Conservation (phyloP, 495 filamentous ascomycete species). For the Xanthoparmelia taractica region DNA sequence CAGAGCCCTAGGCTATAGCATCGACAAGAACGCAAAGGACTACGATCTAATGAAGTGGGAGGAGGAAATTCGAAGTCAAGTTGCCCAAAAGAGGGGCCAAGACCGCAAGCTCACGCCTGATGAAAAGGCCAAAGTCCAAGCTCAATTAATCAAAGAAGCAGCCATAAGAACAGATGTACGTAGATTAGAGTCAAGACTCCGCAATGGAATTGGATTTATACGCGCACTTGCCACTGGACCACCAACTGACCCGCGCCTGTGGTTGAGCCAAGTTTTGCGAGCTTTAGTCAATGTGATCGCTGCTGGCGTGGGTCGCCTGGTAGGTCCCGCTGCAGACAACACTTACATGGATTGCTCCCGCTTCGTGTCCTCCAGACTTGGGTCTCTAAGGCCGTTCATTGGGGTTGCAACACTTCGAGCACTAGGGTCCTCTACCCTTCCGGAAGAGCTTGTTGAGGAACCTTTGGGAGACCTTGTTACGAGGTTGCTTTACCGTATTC, state of each 20-base stretch:
- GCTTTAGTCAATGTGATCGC: constrained; percentile 62
- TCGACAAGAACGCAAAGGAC: constrained; percentile 80
- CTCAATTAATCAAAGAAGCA: constrained; percentile 79
- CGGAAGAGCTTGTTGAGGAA: constrained; percentile 65
- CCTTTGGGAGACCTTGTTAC: constrained; percentile 81
- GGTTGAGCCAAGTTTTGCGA: constrained; percentile 73
- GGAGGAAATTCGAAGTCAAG: constrained; percentile 76
- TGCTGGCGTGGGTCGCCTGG: constrained; percentile 71
- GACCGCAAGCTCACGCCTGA: constrained; percentile 84
- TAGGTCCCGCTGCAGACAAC: constrained; percentile 67
- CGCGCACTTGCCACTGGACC: constrained; percentile 73
- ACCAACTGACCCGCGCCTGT: constrained; percentile 71
- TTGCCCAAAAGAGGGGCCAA: constrained; percentile 87
- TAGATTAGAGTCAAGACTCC: constrained; percentile 57
- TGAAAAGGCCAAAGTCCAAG: constrained; percentile 82
- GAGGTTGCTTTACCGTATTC: constrained; percentile 79
- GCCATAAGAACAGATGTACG: constrained; percentile 64
- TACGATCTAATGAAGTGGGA: constrained; percentile 97
- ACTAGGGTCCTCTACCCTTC: constrained; percentile 61
- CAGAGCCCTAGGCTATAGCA: constrained; percentile 55
- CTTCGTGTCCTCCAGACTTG: constrained; percentile 68
- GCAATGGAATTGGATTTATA: constrained; percentile 77
- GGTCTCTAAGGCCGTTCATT: constrained; percentile 67
- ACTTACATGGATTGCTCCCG: constrained; percentile 71
- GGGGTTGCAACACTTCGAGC: constrained; percentile 79